Evolutionary conservation across 2,329 filamentous ascomycete species (phyloP).

Genomic region (Calonectria multiphialidica): DNA sequence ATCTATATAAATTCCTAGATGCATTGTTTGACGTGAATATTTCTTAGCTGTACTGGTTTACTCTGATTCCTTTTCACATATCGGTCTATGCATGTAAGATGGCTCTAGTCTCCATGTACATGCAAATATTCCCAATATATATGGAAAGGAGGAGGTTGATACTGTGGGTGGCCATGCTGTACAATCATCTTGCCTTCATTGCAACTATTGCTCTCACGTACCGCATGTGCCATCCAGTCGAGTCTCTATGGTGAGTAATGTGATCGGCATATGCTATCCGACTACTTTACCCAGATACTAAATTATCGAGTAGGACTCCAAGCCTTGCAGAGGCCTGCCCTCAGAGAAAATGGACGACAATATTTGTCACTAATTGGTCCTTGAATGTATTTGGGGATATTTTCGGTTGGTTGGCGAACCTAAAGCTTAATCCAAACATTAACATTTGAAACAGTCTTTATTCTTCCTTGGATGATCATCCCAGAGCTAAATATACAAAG

Average conservation of each 20-base stretch:
- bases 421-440: rapidly evolving
- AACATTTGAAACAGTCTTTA: constrained; percentile 8
- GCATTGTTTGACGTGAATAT: not conserved
- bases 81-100: not conserved
- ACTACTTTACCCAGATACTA: not conserved
- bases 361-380: not conserved
- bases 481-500: constrained; percentile 13
- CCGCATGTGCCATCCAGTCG: not conserved
- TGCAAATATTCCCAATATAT: constrained; percentile 20
- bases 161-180: constrained; percentile 23
- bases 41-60: not conserved
- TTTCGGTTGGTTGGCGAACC: not conserved
- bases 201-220: not conserved
- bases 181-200: not conserved
- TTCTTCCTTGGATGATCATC: constrained; percentile 29
- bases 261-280: not conserved
- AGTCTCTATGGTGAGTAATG: constrained; percentile 11
- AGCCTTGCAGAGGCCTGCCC: not conserved
- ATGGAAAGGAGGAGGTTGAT: constrained; percentile 27
- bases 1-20: not conserved
- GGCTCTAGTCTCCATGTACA: too few species aligned
- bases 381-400: constrained; percentile 24
- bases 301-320: not conserved
- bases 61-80: constrained; percentile 21
- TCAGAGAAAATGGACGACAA: not conserved